phyloP scores from a whole-genome alignment of 306 rosid genomes.

The Glycyrrhiza uralensis region DNA sequence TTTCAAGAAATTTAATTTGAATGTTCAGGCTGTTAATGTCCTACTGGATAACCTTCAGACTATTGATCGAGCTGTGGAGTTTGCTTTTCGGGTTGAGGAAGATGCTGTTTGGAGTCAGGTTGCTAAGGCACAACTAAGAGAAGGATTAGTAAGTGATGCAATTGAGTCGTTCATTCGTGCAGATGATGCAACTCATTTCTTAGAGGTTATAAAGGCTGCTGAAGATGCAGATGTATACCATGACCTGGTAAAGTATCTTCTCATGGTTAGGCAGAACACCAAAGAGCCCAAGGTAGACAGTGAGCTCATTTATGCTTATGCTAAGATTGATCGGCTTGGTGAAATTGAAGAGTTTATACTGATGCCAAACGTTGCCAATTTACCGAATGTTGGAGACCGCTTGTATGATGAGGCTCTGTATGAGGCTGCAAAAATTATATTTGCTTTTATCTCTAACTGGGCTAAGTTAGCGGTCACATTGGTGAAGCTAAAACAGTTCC shows the following conservation, averaged over 20 bases:
- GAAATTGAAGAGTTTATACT: constrained; percentile 93
- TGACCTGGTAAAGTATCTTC: constrained; percentile 84
- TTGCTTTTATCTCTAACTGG: constrained; percentile 87
- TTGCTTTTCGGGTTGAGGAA: constrained; percentile 93
- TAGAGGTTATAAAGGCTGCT: constrained; percentile 87
- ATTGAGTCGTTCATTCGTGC: constrained; percentile 96
- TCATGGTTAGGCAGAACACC: constrained; percentile 88
- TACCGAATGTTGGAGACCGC: constrained; percentile 86
- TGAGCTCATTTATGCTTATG: constrained; percentile 93
- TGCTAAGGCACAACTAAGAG: constrained; percentile 87
- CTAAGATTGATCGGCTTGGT: constrained; percentile 86
- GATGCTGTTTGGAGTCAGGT: constrained; percentile 99
- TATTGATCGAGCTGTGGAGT: constrained; percentile 90
- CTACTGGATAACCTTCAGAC: constrained; percentile 70
- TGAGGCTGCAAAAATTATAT: constrained; percentile 93
- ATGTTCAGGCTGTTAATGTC: constrained; percentile 89
- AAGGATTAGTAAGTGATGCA: constrained; percentile 89
- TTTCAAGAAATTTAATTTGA: constrained; percentile 92
- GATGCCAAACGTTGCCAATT: constrained; percentile 95
- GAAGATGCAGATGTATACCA: constrained; percentile 77
- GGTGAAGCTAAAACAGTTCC: constrained; percentile 83
- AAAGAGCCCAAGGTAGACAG: constrained; percentile 95
- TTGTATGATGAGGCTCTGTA: constrained; percentile 83
- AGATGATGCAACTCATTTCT: constrained; percentile 78
- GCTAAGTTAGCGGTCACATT: constrained; percentile 87